These are phyloP conservation scores for Cryptosporidium sp. DNA, from an alignment of 169 alveolate species.

Conservation along the genomic window DNA sequence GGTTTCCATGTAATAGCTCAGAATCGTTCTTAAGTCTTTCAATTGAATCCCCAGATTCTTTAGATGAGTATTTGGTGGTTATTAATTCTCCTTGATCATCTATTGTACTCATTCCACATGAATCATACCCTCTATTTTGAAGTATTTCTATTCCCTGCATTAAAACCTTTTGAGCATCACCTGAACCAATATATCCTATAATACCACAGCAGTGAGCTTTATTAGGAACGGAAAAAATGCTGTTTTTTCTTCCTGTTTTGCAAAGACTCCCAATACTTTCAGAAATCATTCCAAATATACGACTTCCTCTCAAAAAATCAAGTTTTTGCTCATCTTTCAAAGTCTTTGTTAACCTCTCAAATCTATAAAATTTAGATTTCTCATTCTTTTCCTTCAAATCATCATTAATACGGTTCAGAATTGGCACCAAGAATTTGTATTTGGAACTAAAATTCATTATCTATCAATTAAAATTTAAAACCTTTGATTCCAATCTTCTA, in stretches of 20 bases:
- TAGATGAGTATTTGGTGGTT: conserved; percentile 89
- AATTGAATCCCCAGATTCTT: conserved; percentile 84
- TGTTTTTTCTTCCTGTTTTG: not conserved
- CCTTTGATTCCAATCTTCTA: not conserved
- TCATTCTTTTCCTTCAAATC: conserved; percentile 1
- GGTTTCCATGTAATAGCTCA: conserved; percentile 83
- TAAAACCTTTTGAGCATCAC: conserved; percentile 85
- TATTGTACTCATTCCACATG: conserved; percentile 94
- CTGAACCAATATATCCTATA: conserved; percentile 89
- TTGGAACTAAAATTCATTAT: not conserved
- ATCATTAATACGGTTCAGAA: not conserved
- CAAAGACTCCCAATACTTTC: not conserved
- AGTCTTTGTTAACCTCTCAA: not conserved
- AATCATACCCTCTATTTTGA: conserved; percentile 95
- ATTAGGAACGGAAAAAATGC: not conserved
- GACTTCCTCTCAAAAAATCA: not conserved
- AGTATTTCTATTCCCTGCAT: conserved; percentile 89
- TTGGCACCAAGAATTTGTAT: conserved; percentile 12
- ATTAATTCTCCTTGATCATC: conserved; percentile 82
- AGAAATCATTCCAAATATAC: not conserved
- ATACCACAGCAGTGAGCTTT: conserved; percentile 88
- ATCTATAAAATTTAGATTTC: not conserved
- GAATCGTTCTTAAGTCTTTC: conserved; percentile 84
- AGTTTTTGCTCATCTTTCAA: not conserved
- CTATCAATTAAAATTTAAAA: not conserved